Evolutionary conservation across 164 flowering plant genomes (phyloP), one percentile per base, ranked within the genome.

Genomic region (Liriodendron chinense): DNA sequence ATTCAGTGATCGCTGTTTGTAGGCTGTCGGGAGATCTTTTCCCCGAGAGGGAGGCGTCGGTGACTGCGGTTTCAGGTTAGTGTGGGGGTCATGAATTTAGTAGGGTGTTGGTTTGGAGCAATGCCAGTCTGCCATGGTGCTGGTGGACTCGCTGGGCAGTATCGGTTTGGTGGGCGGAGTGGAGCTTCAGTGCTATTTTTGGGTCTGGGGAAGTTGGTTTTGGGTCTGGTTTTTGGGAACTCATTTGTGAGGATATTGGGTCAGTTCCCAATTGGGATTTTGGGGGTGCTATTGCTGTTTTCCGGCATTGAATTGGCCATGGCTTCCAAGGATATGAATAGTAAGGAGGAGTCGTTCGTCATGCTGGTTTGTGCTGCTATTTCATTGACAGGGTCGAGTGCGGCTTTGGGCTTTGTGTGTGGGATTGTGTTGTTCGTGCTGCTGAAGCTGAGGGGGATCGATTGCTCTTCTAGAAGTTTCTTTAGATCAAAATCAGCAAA

Each of bases 41-140:
- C 74, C 98, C 92, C 0, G 90, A 85, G 2, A 74, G 75, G n/a
- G 93, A 91, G 65, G 80, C 78, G 0, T 94, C 98, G 0, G 93
- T 89, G 7, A 87, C 83, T 2, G 69, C 80, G 62, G 98, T 92
- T 1, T 90, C 96, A 1, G 79, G 79, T 90, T 9, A 91, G 96
- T 66, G 98, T 93, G 0, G 98, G 96, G 16, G 12, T 81, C 1
- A 93, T 93, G 96, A 93, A 93, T 63, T 78, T 90, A 23, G 85
- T 91, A 0, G 98, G 98, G 8, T 93, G 96, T 75, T 92, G 97
- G 96, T 94, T 93, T 47, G 94, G 98, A 14, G 94, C 93, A 28
- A 91, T 91, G 97, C 97, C 97, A 7, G 89, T 86, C 7, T 92
- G 97, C 78, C 97, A 92, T 21, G 94, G 97, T 1, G 97, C 97